A percentile compares a stretch with the other conserved stretches of the same genome.
Evolutionary conservation across 768 basidiomycete genomes (phyloP).

Genomic region (Phylloporus arenicola): DNA sequence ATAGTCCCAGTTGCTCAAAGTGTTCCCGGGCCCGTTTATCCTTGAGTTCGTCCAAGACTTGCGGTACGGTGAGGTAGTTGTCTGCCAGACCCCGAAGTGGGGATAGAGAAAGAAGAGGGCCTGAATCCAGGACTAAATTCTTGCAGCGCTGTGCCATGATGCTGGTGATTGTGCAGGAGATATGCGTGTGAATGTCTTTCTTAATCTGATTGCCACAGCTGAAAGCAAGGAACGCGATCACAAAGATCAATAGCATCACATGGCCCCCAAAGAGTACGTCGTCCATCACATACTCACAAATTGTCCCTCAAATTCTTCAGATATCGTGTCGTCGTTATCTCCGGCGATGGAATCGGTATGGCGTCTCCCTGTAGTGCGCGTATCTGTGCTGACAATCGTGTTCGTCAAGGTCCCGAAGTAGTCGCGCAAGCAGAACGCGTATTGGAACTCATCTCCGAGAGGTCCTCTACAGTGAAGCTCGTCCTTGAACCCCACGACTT

Average conservation of each 20-base stretch:
- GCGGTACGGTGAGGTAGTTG: slow-evolving; percentile 82
- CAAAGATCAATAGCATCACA: slow-evolving; percentile 14
- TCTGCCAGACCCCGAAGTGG: slow-evolving; percentile 87
- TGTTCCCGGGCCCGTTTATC: slow-evolving; percentile 86
- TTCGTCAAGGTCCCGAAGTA: slow-evolving; percentile 77
- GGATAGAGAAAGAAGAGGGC: slow-evolving; percentile 83
- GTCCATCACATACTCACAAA: slow-evolving; percentile 9
- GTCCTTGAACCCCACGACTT: slow-evolving; percentile 73
- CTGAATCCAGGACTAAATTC: slow-evolving; percentile 88
- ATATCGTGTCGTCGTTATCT: slow-evolving; percentile 82
- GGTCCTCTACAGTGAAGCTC: slow-evolving; percentile 62
- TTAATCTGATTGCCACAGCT: too few relatives aligned
- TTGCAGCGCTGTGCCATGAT: slow-evolving; percentile 50
- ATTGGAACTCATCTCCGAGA: slow-evolving; percentile 62
- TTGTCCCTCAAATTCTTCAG: slow-evolving; percentile 34
- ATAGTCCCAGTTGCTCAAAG: slow-evolving; percentile 70
- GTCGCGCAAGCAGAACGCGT: slow-evolving; percentile 80
- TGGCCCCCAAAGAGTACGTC: slow-evolving; percentile 43
- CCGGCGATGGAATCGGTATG: slow-evolving; percentile 96
- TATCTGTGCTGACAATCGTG: not conserved
- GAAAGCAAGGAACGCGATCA: not conserved
- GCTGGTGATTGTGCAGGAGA: not conserved
- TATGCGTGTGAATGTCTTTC: slow-evolving; percentile 8
- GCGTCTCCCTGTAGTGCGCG: not conserved
- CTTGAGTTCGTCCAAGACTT: slow-evolving; percentile 85